Percentiles rank a stretch among this genome's conserved stretches.
These are phyloP conservation scores for peach (Prunus persica) DNA, from an alignment of 306 rosid species.

Conservation along the genomic window Prunus_persica_NCBIv2 NC_034014.1:4904501-4905000, in stretches of 20 bases:
- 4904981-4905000: neutral
- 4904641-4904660: neutral
- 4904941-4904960: slow-evolving; percentile 11
- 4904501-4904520: slow-evolving; percentile 20
- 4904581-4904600: neutral
- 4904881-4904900: neutral
- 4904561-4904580: neutral
- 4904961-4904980: neutral
- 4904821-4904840: neutral
- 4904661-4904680: neutral
- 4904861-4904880: neutral
- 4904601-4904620: neutral
- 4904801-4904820: slow-evolving; percentile 24
- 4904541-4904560: slow-evolving; percentile 33
- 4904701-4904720: neutral
- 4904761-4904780: slow-evolving; percentile 19
- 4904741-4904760: neutral
- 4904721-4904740: neutral
- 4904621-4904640: neutral
- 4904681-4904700: slow-evolving; percentile 1
- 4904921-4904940: neutral
- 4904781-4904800: neutral
- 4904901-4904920: neutral
- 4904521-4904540: neutral
- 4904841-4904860: neutral